These are phyloP conservation scores for Geotrichum armillariae DNA, from an alignment of 1,139 yeast species.

Conservation along the genomic window DNA sequence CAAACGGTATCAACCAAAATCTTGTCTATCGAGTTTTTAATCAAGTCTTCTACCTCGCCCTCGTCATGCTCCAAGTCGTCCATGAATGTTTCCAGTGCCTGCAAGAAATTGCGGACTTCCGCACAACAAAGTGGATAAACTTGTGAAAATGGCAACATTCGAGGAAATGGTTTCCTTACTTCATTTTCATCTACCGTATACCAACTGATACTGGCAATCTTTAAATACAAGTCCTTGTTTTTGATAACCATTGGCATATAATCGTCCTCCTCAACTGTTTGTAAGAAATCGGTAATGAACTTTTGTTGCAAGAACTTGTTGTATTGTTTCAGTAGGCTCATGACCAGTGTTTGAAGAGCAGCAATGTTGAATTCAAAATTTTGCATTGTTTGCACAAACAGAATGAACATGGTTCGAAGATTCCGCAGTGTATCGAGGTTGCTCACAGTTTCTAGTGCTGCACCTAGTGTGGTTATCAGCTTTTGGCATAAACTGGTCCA, in stretches of 20 bases:
- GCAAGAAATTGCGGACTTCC: constrained; percentile 64
- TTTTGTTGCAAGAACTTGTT: constrained; percentile 55
- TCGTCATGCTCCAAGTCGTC: constrained; percentile 62
- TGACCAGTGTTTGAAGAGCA: constrained; percentile 62
- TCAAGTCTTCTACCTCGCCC: constrained; percentile 41
- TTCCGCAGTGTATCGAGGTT: constrained; percentile 44
- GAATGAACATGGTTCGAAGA: constrained; percentile 63
- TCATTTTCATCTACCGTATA: constrained; percentile 47
- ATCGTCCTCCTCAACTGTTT: constrained; percentile 73
- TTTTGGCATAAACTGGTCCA: constrained; percentile 64
- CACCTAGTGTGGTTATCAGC: constrained; percentile 34
- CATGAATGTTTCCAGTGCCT: constrained; percentile 61
- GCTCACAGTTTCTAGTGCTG: constrained; percentile 30
- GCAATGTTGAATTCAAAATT: constrained; percentile 62
- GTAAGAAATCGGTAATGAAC: constrained; percentile 62
- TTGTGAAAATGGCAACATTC: constrained; percentile 84
- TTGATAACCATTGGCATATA: constrained; percentile 82
- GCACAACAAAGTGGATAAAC: constrained; percentile 85
- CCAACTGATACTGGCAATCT: constrained; percentile 68
- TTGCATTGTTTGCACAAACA: constrained; percentile 76
- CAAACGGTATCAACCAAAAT: constrained; percentile 72
- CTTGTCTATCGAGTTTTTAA: constrained; percentile 59
- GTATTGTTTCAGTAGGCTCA: constrained; percentile 59
- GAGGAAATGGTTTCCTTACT: constrained; percentile 54
- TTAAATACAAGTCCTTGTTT: constrained; percentile 58